A percentile compares a stretch with the other conserved stretches of the same genome.
These are phyloP conservation scores for Salvia splendens DNA, from an alignment of 257 asterid genomes.

Conservation along the genomic window DNA sequence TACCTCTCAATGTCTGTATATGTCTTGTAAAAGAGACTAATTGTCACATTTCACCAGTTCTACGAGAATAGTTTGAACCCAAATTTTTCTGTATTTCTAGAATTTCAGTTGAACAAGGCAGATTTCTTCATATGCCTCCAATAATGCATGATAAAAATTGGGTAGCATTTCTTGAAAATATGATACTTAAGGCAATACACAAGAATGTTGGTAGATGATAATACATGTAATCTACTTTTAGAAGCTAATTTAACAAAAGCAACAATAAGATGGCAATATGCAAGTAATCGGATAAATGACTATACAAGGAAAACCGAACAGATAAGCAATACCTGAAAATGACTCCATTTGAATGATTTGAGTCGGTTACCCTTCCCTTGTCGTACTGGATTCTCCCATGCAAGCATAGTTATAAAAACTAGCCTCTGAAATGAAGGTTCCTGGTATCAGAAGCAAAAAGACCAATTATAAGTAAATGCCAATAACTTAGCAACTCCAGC, in stretches of 20 bases:
- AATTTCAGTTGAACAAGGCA: background rate
- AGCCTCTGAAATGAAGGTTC: constrained; percentile 89
- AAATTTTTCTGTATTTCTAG: background rate
- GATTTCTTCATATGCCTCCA: constrained; percentile 6
- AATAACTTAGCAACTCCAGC: constrained; percentile 9
- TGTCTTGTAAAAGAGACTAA: constrained; percentile 2
- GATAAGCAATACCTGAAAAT: constrained; percentile 58
- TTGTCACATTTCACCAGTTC: background rate
- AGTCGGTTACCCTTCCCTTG: constrained; percentile 41
- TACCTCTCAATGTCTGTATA: constrained; percentile 13
- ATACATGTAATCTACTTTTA: background rate
- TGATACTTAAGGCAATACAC: background rate
- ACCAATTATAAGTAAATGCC: constrained; percentile 25
- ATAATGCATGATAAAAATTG: background rate
- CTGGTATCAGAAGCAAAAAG: constrained; percentile 46
- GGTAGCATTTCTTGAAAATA: constrained; percentile 5
- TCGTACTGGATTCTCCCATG: constrained; percentile 89
- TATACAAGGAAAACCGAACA: constrained; percentile 26
- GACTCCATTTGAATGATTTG: constrained; percentile 45
- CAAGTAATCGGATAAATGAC: constrained; percentile 2
- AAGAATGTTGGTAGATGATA: background rate
- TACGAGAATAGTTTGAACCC: background rate
- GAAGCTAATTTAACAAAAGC: constrained; percentile 1
- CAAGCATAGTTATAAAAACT: constrained; percentile 83
- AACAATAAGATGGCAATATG: background rate